These are phyloP conservation scores for Babesia bovis DNA, from an alignment of 169 alveolate species.

Conservation along the genomic window DNA sequence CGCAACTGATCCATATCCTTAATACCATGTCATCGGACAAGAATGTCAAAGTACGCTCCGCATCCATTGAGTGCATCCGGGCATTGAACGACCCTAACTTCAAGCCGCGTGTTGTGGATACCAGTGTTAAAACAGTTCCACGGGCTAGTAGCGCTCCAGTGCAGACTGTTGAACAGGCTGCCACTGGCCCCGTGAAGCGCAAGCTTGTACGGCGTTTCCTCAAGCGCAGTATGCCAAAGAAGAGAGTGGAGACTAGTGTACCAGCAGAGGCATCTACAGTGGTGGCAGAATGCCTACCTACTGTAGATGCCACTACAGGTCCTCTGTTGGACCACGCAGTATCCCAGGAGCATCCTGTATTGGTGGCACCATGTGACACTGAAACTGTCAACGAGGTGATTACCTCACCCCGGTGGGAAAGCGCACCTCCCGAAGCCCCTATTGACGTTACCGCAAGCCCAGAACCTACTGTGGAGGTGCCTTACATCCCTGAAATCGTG, in stretches of 20 bases:
- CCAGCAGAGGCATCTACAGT: too few species aligned
- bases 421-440: too few species aligned
- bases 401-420: too few species aligned
- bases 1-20: constrained; percentile 6
- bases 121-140: not conserved
- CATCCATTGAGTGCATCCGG: constrained; percentile 13
- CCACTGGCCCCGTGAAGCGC: constrained; percentile 25
- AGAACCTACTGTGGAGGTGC: too few species aligned
- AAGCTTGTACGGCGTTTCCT: constrained; percentile 25
- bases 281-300: too few species aligned
- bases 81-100: constrained; percentile 38
- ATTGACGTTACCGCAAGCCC: too few species aligned
- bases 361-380: not conserved
- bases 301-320: not conserved
- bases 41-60: constrained; percentile 42
- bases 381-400: not conserved
- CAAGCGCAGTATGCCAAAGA: not conserved
- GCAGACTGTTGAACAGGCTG: not conserved
- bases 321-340: not conserved
- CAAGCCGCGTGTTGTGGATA: not conserved
- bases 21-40: constrained; percentile 17
- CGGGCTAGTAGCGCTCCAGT: not conserved
- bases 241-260: not conserved
- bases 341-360: not conserved
- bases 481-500: too few species aligned